A percentile compares a stretch with the other conserved stretches of the same genome.
These are phyloP conservation scores for Mortierella sp. DNA, from an alignment of 371 early-diverging fungal species.

Conservation along the genomic window DNA sequence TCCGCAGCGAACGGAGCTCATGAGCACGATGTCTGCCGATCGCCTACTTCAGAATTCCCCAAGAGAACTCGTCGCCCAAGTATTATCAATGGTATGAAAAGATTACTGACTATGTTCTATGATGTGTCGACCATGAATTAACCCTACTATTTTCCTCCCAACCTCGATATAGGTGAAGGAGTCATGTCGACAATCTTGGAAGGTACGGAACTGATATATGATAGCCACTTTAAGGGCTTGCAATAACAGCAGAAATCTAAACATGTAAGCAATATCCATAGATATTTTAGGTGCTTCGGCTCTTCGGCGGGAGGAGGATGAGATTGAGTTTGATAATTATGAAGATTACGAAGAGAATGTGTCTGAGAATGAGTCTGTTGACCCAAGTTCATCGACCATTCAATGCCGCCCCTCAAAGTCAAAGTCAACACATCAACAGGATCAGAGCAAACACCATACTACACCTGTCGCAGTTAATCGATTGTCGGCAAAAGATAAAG, in stretches of 20 bases:
- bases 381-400: neutral
- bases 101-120: neutral
- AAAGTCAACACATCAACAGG: neutral
- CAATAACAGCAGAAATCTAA: neutral
- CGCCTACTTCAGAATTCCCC: neutral
- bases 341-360: constrained; percentile 19
- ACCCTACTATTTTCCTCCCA: neutral
- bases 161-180: neutral
- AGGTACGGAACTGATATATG: neutral
- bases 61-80: neutral
- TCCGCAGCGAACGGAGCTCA: neutral
- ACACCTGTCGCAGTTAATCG: neutral
- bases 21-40: neutral
- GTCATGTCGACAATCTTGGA: neutral
- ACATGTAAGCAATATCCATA: neutral
- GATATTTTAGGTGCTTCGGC: constrained; percentile 24
- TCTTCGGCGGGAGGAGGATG: constrained; percentile 20
- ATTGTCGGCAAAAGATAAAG: neutral
- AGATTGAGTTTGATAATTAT: constrained; percentile 24
- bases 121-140: neutral
- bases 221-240: neutral
- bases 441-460: too few relatives aligned
- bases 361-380: neutral
- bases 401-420: neutral
- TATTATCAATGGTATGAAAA: neutral